These are phyloP conservation scores for Erythrobasidium hasegawianum DNA, from an alignment of 1,284 basidiomycete species.

Conservation along the genomic window DNA sequence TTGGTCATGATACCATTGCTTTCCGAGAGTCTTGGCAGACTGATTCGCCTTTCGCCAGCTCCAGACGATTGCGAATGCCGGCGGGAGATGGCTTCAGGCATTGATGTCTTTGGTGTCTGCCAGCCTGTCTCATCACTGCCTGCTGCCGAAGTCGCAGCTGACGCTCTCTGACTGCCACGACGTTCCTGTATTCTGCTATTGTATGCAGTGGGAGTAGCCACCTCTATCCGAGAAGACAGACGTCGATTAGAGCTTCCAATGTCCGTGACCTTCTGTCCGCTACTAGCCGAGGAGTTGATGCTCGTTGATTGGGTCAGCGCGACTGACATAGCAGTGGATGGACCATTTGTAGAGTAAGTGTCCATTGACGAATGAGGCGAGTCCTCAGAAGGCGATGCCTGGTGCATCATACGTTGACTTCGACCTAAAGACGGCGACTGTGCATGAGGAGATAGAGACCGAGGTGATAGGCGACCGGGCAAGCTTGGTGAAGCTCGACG, in stretches of 20 bases:
- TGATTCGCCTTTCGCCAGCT: too few species aligned
- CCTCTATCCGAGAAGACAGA: too few species aligned
- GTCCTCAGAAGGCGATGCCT: neutral
- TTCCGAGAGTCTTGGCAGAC: too few species aligned
- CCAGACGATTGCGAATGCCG: too few species aligned
- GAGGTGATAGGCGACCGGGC: neutral
- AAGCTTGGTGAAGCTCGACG: slow-evolving; percentile 15
- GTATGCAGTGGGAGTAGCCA: too few species aligned
- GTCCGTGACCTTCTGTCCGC: too few species aligned
- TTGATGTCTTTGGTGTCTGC: slow-evolving; percentile 25
- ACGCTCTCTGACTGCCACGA: too few species aligned
- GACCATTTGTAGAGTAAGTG: slow-evolving; percentile 4
- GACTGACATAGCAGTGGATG: slow-evolving; percentile 2
- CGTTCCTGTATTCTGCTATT: too few species aligned
- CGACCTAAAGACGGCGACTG: neutral
- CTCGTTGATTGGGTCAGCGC: slow-evolving; percentile 13
- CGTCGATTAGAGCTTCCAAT: too few species aligned
- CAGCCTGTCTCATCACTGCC: slow-evolving; percentile 31
- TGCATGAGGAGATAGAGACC: slow-evolving; percentile 9
- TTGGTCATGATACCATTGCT: too few species aligned
- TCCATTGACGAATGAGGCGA: slow-evolving; percentile 13
- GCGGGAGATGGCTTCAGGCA: too few species aligned
- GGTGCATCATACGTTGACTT: neutral
- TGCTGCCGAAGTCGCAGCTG: slow-evolving; percentile 15
- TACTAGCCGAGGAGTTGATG: slow-evolving; percentile 3